Percentiles rank a stretch among this genome's conserved stretches.
Evolutionary conservation across 139 green algal genomes (phyloP).

Genomic region (Gonium pectorale): DNA sequence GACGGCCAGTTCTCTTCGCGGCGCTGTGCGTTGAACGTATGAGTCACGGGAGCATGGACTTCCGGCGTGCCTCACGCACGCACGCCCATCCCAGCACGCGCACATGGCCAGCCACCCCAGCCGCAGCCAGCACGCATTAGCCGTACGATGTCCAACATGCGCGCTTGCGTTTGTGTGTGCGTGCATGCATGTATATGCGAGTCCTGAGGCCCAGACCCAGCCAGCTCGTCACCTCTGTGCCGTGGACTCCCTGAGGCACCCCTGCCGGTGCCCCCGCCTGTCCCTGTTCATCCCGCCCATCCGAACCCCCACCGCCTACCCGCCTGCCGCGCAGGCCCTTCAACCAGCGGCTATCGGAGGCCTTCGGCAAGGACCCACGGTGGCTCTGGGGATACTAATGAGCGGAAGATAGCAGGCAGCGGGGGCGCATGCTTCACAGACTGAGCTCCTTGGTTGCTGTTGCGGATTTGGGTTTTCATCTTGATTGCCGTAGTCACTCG

Average conservation of each 20-base stretch:
- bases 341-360: slow-evolving; percentile 43
- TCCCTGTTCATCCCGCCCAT: neutral
- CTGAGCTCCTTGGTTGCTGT: too few relatives aligned
- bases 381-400: slow-evolving; percentile 57
- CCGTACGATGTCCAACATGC: neutral
- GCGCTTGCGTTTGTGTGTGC: neutral
- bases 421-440: too few relatives aligned
- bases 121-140: too few relatives aligned
- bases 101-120: too few relatives aligned
- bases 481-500: too few relatives aligned
- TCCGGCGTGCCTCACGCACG: too few relatives aligned
- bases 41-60: too few relatives aligned
- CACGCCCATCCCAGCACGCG: too few relatives aligned
- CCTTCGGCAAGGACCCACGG: slow-evolving; percentile 42
- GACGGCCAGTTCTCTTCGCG: too few relatives aligned
- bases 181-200: neutral
- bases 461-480: too few relatives aligned
- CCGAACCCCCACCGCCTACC: neutral
- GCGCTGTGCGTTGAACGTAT: too few relatives aligned
- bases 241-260: neutral
- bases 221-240: neutral
- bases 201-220: neutral
- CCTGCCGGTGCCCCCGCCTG: neutral
- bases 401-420: too few relatives aligned
- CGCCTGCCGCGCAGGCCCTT: slow-evolving; percentile 50